Conservation (phyloP, 441 rosid genomes). For the Adansonia rubrostipa region DNA sequence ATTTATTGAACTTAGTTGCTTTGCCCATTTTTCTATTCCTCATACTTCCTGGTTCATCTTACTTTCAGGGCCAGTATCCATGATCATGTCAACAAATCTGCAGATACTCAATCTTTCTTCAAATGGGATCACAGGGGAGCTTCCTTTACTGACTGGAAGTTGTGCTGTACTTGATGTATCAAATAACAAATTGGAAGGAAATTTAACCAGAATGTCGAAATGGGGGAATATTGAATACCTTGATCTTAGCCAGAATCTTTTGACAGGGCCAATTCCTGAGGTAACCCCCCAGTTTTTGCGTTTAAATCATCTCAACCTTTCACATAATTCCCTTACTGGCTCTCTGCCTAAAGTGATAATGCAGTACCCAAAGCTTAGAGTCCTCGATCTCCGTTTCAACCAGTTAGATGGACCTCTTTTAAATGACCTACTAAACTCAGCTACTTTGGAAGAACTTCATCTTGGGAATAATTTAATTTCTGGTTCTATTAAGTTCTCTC, state of each 20-base stretch:
- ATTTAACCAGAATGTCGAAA: constrained; percentile 67
- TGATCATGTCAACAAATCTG: constrained; percentile 81
- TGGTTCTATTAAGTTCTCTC: constrained; percentile 62
- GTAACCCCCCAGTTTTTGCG: constrained; percentile 80
- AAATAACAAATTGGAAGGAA: constrained; percentile 82
- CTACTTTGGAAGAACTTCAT: constrained; percentile 78
- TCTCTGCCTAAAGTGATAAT: constrained; percentile 65
- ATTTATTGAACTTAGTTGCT: constrained; percentile 4
- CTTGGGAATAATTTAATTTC: constrained; percentile 67
- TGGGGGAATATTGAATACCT: constrained; percentile 87
- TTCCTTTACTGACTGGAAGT: constrained; percentile 85
- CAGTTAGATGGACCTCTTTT: constrained; percentile 71
- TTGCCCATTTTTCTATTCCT: constrained; percentile 23
- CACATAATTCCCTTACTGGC: constrained; percentile 74
- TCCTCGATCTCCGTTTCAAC: constrained; percentile 88
- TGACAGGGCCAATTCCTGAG: constrained; percentile 83
- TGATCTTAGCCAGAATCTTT: constrained; percentile 84
- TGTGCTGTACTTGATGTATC: constrained; percentile 85
- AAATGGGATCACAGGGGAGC: constrained; percentile 77
- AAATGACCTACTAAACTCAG: constrained; percentile 58
- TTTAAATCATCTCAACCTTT: constrained; percentile 83
- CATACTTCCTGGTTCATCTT: constrained; percentile 36
- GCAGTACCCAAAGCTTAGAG: constrained; percentile 75
- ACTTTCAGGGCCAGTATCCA: constrained; percentile 69
- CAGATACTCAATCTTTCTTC: constrained; percentile 77